Base-by-base conservation (phyloP, 106 monocot genomes). In the Platanthera guangdongensis region DNA sequence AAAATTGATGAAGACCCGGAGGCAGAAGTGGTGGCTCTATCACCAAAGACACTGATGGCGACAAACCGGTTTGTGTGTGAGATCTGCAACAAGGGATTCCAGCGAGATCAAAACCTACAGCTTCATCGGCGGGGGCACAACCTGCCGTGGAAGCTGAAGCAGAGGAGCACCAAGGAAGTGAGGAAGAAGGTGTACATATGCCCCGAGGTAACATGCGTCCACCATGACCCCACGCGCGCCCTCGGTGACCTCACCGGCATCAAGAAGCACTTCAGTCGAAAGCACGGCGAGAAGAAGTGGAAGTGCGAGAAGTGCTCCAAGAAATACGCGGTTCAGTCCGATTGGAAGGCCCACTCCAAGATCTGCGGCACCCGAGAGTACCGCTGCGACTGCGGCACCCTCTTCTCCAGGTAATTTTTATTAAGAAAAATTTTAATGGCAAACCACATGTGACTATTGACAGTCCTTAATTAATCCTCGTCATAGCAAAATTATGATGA, bases 301-400 rank as follows among this genome's bases (percentile, higher is more conserved):
- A 90, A 90, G 73, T 93, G 93, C n/a, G 93, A 93, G 47, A 90
- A 90, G 86, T 93, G 93, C 73, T 88, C 93, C n/a, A 93, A 93
- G 85, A 88, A 88, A 71, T 93, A 93, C 22, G 93, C 93, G 12
- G 93, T 93, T 2, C 90, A 90, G n/a, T 90, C 90, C 22, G 93
- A 93, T 12, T 93, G 93, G 93, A 93, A 93, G 67, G 93, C 93
- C 5, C 93, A 93, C 52, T 84, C 90, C 63, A 93, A 93, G 74
- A 90, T 90, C 72, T 93, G 93, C 13, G 96, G 96, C 71, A 97
- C 93, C 12, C 79, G 96, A 7, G 96, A 97, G 83, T 97, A 97
- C 81, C 85, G 84, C 49, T 97, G 96, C 76, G 96, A 97, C 75
- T 97, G 96, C 67, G 96, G 96, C 77, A 93, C 96, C 68, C 84